Conservation (phyloP, 805 yeast species). For the Metahyphopichia silvanorum region DNA sequence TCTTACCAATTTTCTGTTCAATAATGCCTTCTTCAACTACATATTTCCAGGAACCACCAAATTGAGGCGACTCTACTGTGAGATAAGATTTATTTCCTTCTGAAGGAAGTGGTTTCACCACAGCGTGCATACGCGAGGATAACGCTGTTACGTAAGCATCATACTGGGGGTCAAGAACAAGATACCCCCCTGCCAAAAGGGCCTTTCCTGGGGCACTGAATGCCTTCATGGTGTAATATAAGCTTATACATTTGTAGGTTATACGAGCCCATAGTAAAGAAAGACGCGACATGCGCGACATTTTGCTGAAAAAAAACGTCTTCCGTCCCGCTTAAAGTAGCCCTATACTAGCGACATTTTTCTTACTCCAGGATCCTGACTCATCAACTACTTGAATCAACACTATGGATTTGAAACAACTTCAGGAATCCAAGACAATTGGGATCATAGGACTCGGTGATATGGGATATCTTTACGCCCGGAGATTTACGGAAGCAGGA, state of each 20-base stretch:
- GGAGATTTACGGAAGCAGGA: slow-evolving; percentile 72
- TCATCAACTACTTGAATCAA: no score
- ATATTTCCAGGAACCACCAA: slow-evolving; percentile 72
- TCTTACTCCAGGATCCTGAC: no score
- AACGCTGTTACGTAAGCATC: slow-evolving; percentile 81
- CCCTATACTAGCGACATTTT: no score
- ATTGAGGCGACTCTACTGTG: slow-evolving; percentile 71
- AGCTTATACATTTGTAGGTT: no score
- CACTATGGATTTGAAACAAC: no score
- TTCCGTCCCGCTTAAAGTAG: no score
- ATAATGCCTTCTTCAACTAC: slow-evolving; percentile 12
- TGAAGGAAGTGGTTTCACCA: slow-evolving; percentile 26
- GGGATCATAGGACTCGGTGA: slow-evolving; percentile 97
- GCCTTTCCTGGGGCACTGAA: slow-evolving; percentile 98
- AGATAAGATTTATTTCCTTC: slow-evolving; percentile 22
- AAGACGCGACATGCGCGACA: no score
- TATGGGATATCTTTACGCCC: slow-evolving; percentile 91
- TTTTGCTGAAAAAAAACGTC: no score
- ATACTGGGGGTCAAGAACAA: slow-evolving; percentile 78
- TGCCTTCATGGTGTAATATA: slow-evolving; percentile 33
- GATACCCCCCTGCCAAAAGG: slow-evolving; percentile 88
- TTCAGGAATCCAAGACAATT: slow-evolving; percentile 44
- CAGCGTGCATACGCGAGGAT: slow-evolving; percentile 86
- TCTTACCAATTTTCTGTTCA: slow-evolving; percentile 36
- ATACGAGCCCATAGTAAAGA: no score